These are phyloP conservation scores for Kandelia obovata DNA, from an alignment of 345 rosid species.

Conservation along the genomic window DNA sequence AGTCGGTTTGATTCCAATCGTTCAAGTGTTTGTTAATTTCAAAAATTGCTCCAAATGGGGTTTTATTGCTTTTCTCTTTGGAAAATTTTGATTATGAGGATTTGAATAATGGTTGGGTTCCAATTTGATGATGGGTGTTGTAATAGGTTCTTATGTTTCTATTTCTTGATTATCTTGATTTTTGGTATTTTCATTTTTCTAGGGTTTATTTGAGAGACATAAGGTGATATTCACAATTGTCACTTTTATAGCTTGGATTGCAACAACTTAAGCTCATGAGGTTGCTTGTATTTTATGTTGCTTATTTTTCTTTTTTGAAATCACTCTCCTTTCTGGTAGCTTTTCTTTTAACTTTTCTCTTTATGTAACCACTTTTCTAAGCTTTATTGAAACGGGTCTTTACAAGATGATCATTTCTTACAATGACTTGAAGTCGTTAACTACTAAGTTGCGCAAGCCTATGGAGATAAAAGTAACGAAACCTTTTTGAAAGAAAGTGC, in stretches of 20 bases:
- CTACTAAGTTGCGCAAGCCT: background rate
- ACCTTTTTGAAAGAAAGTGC: background rate
- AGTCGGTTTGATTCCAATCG: too few species aligned
- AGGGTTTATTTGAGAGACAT: conserved; percentile 86
- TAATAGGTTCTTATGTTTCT: background rate
- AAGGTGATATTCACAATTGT: conserved; percentile 81
- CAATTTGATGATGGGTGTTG: too few species aligned
- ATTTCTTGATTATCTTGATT: background rate
- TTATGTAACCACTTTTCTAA: background rate
- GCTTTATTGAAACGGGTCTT: background rate
- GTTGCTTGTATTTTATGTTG: conserved; percentile 3
- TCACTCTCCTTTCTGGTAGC: background rate
- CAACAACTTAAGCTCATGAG: conserved; percentile 84
- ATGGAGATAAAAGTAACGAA: background rate
- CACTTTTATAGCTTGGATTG: conserved; percentile 84
- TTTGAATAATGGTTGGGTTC: background rate
- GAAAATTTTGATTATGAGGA: background rate
- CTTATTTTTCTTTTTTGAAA: background rate
- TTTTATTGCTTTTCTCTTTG: background rate
- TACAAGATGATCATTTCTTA: background rate
- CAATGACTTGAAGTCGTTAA: background rate
- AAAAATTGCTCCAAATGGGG: background rate
- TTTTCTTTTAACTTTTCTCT: background rate
- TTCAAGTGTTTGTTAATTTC: background rate
- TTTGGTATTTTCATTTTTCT: conserved; percentile 7